Evolutionary conservation across 2,329 filamentous ascomycete genomes (phyloP).

Genomic region (Daldinia sp.): DNA sequence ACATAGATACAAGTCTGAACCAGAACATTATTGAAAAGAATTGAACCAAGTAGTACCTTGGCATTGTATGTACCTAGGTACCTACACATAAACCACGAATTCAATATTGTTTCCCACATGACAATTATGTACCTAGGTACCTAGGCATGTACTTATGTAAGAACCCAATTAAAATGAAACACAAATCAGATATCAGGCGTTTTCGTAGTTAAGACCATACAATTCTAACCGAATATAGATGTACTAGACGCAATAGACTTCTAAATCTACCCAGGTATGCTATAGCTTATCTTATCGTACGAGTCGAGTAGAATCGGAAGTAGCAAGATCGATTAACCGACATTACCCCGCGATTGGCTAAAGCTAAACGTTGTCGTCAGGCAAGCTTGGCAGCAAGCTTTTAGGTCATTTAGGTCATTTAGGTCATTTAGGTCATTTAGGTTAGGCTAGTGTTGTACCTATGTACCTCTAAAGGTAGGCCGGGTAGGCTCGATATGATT

Average conservation of each 20-base stretch:
- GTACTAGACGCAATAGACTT: not conserved
- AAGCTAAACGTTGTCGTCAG: conserved; percentile 18
- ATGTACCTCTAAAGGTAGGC: not conserved
- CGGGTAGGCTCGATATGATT: not conserved
- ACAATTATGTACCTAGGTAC: not conserved
- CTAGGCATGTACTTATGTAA: not conserved
- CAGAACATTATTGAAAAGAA: too few relatives aligned
- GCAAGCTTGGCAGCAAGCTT: conserved; percentile 15
- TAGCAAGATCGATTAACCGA: conserved; percentile 15
- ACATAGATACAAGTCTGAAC: not conserved
- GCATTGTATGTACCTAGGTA: not conserved
- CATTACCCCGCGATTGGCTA: conserved; percentile 31
- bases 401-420: conserved; percentile 3
- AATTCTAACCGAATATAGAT: not conserved
- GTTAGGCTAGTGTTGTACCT: not conserved
- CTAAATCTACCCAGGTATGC: not conserved
- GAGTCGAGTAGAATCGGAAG: not conserved
- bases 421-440: not conserved
- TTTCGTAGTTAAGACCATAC: not conserved
- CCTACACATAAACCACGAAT: not conserved
- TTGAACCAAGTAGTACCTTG: too few relatives aligned
- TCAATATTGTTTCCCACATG: not conserved
- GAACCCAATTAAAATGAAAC: not conserved
- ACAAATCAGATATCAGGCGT: not conserved
- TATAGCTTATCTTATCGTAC: conserved; percentile 5